Conservation (phyloP, 1,284 basidiomycete genomes). For the Malassezia psittaci region DNA sequence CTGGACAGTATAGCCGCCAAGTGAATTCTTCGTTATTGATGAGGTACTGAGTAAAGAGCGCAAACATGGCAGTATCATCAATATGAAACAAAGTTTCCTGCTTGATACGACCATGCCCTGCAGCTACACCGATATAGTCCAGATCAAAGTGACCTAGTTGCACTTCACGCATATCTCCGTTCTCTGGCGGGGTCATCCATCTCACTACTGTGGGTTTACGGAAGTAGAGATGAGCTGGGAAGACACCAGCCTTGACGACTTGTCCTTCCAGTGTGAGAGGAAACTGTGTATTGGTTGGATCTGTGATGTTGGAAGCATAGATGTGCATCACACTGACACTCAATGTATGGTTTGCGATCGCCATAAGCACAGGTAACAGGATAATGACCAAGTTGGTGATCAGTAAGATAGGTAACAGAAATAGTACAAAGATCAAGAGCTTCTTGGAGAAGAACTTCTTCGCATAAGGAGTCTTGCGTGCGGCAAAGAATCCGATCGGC, state of each 20-base stretch:
- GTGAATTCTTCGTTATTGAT: slow-evolving; percentile 63
- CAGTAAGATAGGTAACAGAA: slow-evolving; percentile 30
- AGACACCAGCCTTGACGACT: slow-evolving; percentile 48
- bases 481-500: slow-evolving; percentile 36
- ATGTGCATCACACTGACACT: slow-evolving; percentile 42
- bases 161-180: slow-evolving; percentile 32
- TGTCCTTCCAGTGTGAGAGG: slow-evolving; percentile 45
- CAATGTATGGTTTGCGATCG: slow-evolving; percentile 47
- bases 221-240: slow-evolving; percentile 48
- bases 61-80: slow-evolving; percentile 38
- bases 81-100: slow-evolving; percentile 47
- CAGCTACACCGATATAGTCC: slow-evolving; percentile 41
- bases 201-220: slow-evolving; percentile 43
- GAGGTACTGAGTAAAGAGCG: slow-evolving; percentile 50
- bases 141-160: slow-evolving; percentile 38
- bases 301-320: slow-evolving; percentile 46
- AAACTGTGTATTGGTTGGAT: slow-evolving; percentile 40
- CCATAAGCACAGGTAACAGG: slow-evolving; percentile 45
- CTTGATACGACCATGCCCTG: slow-evolving; percentile 47
- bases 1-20: slow-evolving; percentile 58
- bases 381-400: slow-evolving; percentile 38
- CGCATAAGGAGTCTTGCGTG: slow-evolving; percentile 42
- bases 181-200: slow-evolving; percentile 42
- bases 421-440: slow-evolving; percentile 36
- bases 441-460: slow-evolving; percentile 43